phyloP scores from a whole-genome alignment of 2,329 filamentous ascomycete genomes.

The Xylariaceae sp. region DNA sequence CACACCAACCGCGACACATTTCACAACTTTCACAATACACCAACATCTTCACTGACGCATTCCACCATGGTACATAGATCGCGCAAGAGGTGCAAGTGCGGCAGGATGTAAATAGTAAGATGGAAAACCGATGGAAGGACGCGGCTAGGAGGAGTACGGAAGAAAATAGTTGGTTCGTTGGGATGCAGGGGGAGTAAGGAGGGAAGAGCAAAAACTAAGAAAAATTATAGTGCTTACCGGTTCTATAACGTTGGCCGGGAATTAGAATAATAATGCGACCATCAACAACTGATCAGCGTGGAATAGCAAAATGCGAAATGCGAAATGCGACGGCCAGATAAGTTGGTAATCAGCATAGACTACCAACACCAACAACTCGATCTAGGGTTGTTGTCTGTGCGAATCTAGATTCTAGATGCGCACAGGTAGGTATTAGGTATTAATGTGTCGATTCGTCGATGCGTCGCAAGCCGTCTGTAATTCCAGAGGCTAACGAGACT shows the following conservation, averaged over 20 bases:
- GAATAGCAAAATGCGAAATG: conserved; percentile 15
- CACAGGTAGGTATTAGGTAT: too few relatives aligned
- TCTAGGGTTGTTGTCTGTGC: too few relatives aligned
- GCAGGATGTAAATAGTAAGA: neutral
- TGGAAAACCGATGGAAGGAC: neutral
- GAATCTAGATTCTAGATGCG: too few relatives aligned
- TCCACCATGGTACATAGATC: neutral
- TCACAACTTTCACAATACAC: conserved; percentile 12
- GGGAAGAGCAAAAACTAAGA: neutral
- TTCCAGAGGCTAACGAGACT: neutral
- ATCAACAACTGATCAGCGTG: conserved; percentile 10
- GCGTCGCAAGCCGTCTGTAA: neutral
- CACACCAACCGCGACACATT: conserved; percentile 11
- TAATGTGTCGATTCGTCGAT: neutral
- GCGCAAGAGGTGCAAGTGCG: neutral
- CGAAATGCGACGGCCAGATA: neutral
- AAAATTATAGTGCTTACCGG: conserved; percentile 24
- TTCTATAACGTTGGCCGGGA: neutral
- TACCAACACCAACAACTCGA: conserved; percentile 16
- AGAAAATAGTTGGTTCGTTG: too few relatives aligned
- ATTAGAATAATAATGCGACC: conserved; percentile 16
- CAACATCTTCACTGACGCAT: conserved; percentile 7
- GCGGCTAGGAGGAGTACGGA: too few relatives aligned
- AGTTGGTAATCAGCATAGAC: conserved; percentile 18
- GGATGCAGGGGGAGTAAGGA: neutral